These are phyloP conservation scores for Malassezia psittaci DNA, from an alignment of 1,284 basidiomycete species.

Conservation along the genomic window DNA sequence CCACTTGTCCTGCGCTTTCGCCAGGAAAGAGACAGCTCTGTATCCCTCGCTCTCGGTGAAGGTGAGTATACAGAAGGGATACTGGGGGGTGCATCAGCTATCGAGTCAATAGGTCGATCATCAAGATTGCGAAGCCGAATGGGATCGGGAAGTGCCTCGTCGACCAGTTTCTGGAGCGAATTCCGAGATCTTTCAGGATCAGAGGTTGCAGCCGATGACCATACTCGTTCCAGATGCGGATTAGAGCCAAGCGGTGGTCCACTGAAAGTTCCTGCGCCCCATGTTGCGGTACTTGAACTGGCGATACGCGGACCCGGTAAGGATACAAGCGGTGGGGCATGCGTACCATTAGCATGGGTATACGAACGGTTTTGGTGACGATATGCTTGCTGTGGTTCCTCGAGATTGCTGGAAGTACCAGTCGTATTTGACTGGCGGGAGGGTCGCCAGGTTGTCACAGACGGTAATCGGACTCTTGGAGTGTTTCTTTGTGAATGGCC, in stretches of 20 bases:
- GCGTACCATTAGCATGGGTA: no score
- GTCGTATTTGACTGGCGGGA: not conserved
- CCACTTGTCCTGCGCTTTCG: no score
- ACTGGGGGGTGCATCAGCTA: no score
- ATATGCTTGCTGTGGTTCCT: not conserved
- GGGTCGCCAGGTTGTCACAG: not conserved
- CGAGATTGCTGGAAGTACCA: not conserved
- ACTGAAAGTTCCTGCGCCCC: conserved; percentile 5
- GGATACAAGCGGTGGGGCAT: not conserved
- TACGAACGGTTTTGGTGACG: no score
- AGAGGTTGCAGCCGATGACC: not conserved
- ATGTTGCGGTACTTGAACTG: not conserved
- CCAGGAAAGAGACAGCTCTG: no score
- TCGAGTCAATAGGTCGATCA: not conserved
- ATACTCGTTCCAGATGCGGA: conserved; percentile 4
- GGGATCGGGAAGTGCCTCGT: conserved; percentile 6
- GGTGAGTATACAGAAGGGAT: no score
- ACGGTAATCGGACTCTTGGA: conserved; percentile 4
- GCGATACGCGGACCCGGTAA: not conserved
- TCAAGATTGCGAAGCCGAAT: not conserved
- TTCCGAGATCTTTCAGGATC: not conserved
- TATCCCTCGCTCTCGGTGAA: no score
- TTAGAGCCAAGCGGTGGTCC: not conserved
- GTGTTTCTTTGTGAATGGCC: no score
- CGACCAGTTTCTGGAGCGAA: conserved; percentile 6